A percentile compares a stretch with the other conserved stretches of the same genome.
phyloP scores from a whole-genome alignment of 2,329 filamentous ascomycete genomes.

The Fragosphaeria purpurea region DNA sequence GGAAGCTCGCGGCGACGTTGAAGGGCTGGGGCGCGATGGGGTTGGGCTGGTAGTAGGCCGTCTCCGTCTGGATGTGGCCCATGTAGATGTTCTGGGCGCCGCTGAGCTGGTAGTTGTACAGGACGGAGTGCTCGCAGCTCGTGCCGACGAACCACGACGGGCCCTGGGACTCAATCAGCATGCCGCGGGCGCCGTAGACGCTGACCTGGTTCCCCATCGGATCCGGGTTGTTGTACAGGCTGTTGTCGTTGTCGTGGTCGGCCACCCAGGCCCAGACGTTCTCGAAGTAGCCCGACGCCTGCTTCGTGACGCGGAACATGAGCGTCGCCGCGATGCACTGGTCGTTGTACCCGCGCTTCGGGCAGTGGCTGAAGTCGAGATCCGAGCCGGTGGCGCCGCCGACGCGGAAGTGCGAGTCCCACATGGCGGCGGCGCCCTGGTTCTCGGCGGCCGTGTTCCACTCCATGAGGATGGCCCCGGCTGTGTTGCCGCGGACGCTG shows the following conservation, averaged over 20 bases:
- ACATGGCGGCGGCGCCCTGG: conserved; percentile 38
- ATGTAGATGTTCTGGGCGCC: conserved; percentile 48
- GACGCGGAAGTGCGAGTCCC: conserved; percentile 65
- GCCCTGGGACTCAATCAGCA: conserved; percentile 18
- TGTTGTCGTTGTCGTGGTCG: conserved; percentile 36
- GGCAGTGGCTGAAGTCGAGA: conserved; percentile 53
- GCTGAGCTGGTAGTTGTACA: conserved; percentile 55
- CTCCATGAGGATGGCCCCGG: conserved; percentile 59
- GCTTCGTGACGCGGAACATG: conserved; percentile 32
- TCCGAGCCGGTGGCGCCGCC: conserved; percentile 58
- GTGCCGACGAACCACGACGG: conserved; percentile 28
- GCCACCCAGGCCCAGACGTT: conserved; percentile 56
- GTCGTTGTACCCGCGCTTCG: conserved; percentile 32
- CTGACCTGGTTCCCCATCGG: background rate
- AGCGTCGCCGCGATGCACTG: conserved; percentile 47
- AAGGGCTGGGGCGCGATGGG: conserved; percentile 46
- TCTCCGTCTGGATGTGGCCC: conserved; percentile 55
- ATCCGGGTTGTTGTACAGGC: background rate
- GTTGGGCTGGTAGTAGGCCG: conserved; percentile 55
- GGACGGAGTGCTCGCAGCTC: conserved; percentile 47
- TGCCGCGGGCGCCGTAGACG: conserved; percentile 10
- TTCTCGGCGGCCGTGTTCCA: conserved; percentile 53
- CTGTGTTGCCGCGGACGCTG: conserved; percentile 52
- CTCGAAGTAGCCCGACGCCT: conserved; percentile 33
- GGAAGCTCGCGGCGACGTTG: conserved; percentile 21